These are phyloP conservation scores for Tulasnella sp. DNA, from an alignment of 768 basidiomycete genomes.

Conservation along the genomic window DNA sequence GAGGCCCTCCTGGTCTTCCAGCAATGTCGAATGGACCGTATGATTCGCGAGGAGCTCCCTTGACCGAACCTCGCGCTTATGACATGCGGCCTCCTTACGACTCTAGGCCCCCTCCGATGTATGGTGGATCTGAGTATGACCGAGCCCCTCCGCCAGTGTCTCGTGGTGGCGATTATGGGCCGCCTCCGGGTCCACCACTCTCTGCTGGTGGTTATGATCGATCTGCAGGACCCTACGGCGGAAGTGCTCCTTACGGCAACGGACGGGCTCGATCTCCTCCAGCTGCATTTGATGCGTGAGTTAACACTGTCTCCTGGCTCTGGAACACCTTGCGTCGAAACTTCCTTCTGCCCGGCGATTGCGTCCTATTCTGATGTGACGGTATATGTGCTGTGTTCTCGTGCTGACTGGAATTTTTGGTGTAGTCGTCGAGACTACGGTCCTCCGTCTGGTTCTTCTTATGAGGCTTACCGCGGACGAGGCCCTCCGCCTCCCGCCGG, in stretches of 20 bases:
- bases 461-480: conserved; percentile 7
- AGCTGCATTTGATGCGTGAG: conserved; percentile 7
- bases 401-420: neutral
- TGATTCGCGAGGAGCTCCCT: neutral
- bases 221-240: neutral
- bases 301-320: neutral
- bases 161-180: conserved; percentile 1
- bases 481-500: neutral
- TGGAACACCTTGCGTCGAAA: neutral
- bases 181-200: neutral
- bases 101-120: neutral
- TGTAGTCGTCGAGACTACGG: conserved; percentile 6
- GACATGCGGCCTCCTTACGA: conserved; percentile 7
- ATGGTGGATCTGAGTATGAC: conserved; percentile 5
- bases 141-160: neutral
- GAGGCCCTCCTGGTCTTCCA: conserved; percentile 33
- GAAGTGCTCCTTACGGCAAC: neutral
- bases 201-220: conserved; percentile 8
- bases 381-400: neutral
- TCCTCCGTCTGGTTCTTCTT: neutral
- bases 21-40: conserved; percentile 2
- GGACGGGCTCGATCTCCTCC: conserved; percentile 7
- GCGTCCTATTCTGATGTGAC: neutral
- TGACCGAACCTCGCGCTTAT: conserved; percentile 1
- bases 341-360: too few relatives aligned